Base-by-base conservation (phyloP, 345 rosid species). In the Reutealis trisperma region DNA sequence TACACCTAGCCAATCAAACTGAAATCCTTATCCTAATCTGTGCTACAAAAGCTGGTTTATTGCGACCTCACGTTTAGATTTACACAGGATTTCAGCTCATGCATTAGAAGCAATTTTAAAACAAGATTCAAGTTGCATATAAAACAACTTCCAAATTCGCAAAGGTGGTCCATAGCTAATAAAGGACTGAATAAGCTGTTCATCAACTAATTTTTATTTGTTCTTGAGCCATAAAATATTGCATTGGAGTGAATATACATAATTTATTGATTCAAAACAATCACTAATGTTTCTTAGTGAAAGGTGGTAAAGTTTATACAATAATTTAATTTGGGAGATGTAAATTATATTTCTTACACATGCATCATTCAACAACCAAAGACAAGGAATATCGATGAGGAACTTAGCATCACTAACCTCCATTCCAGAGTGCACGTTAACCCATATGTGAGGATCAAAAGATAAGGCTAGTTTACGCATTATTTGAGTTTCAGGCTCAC, bases 381-480 rank as follows among this genome's bases (percentile, higher is more conserved):
- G 30, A 49, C 8, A 27, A 74, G 2, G n/a, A 47, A 63, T 47
- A 59, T 54, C 51, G 6, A 63, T n/a, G 41, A 63, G 18, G 34
- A 27, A 12, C 18, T n/a, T 21, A n/a, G 73, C 5, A 62, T 67
- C 32, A 75, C 88, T 83, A 63, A 91, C 99, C 88, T 92, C 93
- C 93, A 92, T 96, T 82, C 99, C 99, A 42, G 99, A 94, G 82
- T 94, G 98, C 27, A 96, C 99, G 75, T 94, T 96, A 57, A 91
- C 88, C 99, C 99, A 94, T 58, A 94, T 74, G 79, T 94, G 97
- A 85, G 99, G 99, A 79, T 90, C 90, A 81, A 96, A 96, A 49
- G 98, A 88, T 77, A 91, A 44, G 62, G 99, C 98, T 52, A 96
- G 90, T 85, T 91, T 91, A 78, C 88, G 88, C 98, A 96, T 90